Conservation (phyloP, 2,329 filamentous ascomycete species). For the Pyricularia pennisetigena region DNA sequence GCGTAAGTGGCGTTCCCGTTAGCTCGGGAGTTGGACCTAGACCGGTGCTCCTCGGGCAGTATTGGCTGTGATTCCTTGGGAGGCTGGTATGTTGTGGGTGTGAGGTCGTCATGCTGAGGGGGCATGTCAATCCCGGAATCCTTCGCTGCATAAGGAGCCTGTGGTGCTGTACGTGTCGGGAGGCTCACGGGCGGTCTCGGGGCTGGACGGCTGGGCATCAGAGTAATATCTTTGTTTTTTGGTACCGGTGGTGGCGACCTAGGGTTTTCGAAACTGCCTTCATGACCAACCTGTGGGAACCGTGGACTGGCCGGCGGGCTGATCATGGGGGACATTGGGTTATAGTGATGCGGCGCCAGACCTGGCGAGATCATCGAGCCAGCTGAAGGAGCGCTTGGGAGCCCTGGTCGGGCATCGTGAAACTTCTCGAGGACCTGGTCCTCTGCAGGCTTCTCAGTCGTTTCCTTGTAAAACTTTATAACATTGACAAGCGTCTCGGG, state of each 20-base stretch:
- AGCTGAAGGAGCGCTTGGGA: conserved; percentile 29
- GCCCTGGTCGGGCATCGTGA: conserved; percentile 64
- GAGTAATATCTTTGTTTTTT: conserved; percentile 45
- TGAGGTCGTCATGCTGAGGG: conserved; percentile 44
- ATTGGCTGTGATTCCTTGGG: conserved; percentile 48
- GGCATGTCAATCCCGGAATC: conserved; percentile 56
- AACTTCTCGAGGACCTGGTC: conserved; percentile 95
- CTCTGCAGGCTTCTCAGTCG: conserved; percentile 67
- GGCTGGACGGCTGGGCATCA: conserved; percentile 75
- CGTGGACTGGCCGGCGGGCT: conserved; percentile 77
- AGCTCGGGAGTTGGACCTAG: conserved; percentile 56
- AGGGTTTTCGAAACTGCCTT: conserved; percentile 96
- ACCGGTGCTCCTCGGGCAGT: conserved; percentile 57
- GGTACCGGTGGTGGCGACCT: conserved; percentile 87
- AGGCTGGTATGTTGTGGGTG: conserved; percentile 27
- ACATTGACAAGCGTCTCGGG: conserved; percentile 94
- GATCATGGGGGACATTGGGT: conserved; percentile 51
- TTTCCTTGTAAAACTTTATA: conserved; percentile 95
- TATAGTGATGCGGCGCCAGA: conserved; percentile 44
- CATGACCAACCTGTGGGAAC: conserved; percentile 75
- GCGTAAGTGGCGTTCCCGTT: conserved; percentile 42
- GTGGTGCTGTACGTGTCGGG: conserved; percentile 45
- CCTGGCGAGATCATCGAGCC: conserved; percentile 36
- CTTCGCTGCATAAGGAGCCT: conserved; percentile 45
- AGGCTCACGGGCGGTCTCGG: conserved; percentile 71